Percentiles rank a stretch among this genome's conserved stretches.
Conservation (phyloP, 2,329 filamentous ascomycete genomes). For the Aspergillus thermomutatus region DNA sequence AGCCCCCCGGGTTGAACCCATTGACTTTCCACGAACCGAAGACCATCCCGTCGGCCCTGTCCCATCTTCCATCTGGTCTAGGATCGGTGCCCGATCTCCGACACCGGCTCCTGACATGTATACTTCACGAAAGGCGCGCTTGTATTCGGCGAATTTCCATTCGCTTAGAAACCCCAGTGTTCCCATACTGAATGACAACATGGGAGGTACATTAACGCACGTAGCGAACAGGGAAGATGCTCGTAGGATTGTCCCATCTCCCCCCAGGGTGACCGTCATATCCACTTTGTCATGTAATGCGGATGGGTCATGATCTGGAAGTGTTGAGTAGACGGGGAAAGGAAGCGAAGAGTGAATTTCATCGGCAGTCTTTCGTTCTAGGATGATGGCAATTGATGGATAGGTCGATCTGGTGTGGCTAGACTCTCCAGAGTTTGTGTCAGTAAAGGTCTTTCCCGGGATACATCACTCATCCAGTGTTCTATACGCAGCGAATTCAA, state of each 20-base stretch:
- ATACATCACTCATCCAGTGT: not conserved
- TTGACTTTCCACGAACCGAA: constrained; percentile 71
- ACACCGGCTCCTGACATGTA: constrained; percentile 72
- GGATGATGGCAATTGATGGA: constrained; percentile 73
- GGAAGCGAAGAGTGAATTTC: constrained; percentile 67
- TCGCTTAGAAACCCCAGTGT: constrained; percentile 92
- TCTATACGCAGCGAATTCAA: constrained; percentile 54
- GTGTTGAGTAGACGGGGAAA: constrained; percentile 67
- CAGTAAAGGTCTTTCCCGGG: not conserved
- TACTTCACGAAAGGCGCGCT: constrained; percentile 84
- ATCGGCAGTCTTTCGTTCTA: constrained; percentile 72
- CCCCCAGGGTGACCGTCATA: constrained; percentile 83
- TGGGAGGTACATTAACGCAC: constrained; percentile 76
- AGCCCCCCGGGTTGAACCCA: constrained; percentile 70
- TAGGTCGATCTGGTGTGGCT: constrained; percentile 78
- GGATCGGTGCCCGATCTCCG: constrained; percentile 43
- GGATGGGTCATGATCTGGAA: constrained; percentile 32
- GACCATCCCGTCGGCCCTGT: constrained; percentile 61
- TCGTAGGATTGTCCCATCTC: constrained; percentile 85
- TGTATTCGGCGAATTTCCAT: constrained; percentile 93
- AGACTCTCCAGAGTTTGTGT: not conserved
- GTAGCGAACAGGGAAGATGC: constrained; percentile 84
- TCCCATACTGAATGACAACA: constrained; percentile 95
- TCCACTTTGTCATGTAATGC: constrained; percentile 77
- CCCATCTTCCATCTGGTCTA: constrained; percentile 29